phyloP scores from a whole-genome alignment of 441 rosid species.

The Rhodomyrtus psidioides region DNA sequence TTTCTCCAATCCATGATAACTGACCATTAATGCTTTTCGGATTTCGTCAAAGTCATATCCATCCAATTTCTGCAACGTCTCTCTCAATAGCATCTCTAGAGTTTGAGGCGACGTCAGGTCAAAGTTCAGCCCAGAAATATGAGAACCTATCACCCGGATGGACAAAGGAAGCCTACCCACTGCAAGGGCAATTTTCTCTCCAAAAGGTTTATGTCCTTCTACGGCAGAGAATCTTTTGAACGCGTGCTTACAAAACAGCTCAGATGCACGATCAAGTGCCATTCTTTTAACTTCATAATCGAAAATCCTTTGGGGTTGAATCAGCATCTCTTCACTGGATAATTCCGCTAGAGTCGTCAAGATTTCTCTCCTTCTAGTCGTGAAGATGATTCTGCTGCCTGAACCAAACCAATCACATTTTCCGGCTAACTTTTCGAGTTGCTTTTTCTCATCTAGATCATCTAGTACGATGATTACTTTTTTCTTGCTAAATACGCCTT shows the following conservation, averaged over 20 bases:
- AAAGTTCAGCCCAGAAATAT: fast-evolving
- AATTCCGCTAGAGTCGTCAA: fast-evolving
- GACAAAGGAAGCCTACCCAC: neutral
- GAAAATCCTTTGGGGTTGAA: fast-evolving
- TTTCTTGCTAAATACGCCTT: fast-evolving
- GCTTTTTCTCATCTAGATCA: neutral
- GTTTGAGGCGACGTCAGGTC: fast-evolving
- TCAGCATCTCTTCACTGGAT: no score
- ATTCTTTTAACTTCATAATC: neutral
- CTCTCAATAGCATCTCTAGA: no score
- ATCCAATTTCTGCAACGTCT: no score
- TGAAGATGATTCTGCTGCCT: neutral
- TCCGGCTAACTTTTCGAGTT: neutral
- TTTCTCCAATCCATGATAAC: fast-evolving
- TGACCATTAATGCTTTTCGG: fast-evolving
- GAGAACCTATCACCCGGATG: neutral
- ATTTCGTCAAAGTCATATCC: fast-evolving
- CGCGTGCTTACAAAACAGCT: neutral
- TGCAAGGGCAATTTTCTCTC: fast-evolving
- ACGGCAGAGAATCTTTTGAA: fast-evolving
- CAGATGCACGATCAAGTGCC: fast-evolving
- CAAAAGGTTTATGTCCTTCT: neutral
- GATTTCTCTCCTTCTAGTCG: fast-evolving
- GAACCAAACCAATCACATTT: neutral
- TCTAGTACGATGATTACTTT: neutral